Evolutionary conservation across 805 yeast genomes (phyloP).

Genomic region (Suhomyces sp.): DNA sequence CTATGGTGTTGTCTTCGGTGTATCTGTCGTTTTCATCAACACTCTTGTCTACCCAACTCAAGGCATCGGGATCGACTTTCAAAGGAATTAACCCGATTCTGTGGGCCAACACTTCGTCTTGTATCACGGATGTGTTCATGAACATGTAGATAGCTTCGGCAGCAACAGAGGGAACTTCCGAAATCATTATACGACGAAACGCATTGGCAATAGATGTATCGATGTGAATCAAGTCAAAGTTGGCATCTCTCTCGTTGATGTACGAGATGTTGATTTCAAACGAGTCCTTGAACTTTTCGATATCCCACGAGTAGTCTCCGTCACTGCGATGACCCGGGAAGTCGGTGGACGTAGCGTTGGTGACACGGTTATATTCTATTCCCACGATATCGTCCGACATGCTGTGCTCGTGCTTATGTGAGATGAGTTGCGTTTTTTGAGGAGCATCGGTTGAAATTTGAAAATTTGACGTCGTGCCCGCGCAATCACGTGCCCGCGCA

Average conservation of each 20-base stretch:
- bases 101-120: slow-evolving; percentile 95
- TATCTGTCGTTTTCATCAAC: slow-evolving; percentile 63
- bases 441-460: not conserved
- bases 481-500: not conserved
- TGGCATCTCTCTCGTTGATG: slow-evolving; percentile 66
- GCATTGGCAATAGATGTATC: slow-evolving; percentile 96
- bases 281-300: slow-evolving; percentile 68
- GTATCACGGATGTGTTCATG: slow-evolving; percentile 94
- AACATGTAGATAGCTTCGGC: slow-evolving; percentile 87
- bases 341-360: slow-evolving; percentile 84
- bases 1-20: slow-evolving; percentile 88
- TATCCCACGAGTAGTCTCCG: slow-evolving; percentile 74
- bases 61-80: slow-evolving; percentile 83
- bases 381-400: slow-evolving; percentile 61
- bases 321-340: slow-evolving; percentile 80
- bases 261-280: slow-evolving; percentile 67
- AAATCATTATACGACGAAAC: slow-evolving; percentile 92
- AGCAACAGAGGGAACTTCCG: slow-evolving; percentile 96
- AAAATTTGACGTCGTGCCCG: not conserved
- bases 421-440: not conserved
- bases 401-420: not conserved
- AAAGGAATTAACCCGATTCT: slow-evolving; percentile 92
- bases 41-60: slow-evolving; percentile 74
- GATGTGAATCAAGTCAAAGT: slow-evolving; percentile 80
- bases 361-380: slow-evolving; percentile 85